Conservation (phyloP, 257 asterid species). For the Solanum chiquidenum region DNA sequence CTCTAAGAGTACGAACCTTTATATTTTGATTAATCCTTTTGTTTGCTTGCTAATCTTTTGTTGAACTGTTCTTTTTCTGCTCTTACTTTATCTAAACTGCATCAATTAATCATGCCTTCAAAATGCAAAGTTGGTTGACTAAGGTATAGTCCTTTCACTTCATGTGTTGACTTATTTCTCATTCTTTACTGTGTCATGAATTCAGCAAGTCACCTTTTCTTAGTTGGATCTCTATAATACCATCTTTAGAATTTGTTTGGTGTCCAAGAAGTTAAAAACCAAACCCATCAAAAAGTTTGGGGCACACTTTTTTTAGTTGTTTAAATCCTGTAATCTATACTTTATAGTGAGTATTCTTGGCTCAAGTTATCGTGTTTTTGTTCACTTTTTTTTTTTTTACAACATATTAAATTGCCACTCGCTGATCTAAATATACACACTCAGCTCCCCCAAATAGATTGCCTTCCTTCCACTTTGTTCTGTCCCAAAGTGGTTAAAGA, state of each 20-base stretch:
- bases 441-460: not conserved
- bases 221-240: not conserved
- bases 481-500: not conserved
- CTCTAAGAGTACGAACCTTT: slow-evolving; percentile 52
- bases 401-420: not conserved
- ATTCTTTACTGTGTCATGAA: not conserved
- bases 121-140: not conserved
- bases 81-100: not conserved
- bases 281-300: not conserved
- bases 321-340: not conserved
- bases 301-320: not conserved
- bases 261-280: not conserved
- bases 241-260: not conserved
- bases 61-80: not conserved
- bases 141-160: not conserved
- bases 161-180: not conserved
- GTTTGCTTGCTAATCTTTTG: not conserved
- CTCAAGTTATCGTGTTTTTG: not conserved
- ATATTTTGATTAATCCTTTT: not conserved
- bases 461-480: not conserved
- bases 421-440: not conserved
- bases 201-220: not conserved
- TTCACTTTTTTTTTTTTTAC: not conserved
- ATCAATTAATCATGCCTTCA: not conserved
- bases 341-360: not conserved